A percentile compares a stretch with the other conserved stretches of the same genome.
These are phyloP conservation scores for Dendryphion nanum DNA, from an alignment of 2,329 filamentous ascomycete species.

Conservation along the genomic window DNA sequence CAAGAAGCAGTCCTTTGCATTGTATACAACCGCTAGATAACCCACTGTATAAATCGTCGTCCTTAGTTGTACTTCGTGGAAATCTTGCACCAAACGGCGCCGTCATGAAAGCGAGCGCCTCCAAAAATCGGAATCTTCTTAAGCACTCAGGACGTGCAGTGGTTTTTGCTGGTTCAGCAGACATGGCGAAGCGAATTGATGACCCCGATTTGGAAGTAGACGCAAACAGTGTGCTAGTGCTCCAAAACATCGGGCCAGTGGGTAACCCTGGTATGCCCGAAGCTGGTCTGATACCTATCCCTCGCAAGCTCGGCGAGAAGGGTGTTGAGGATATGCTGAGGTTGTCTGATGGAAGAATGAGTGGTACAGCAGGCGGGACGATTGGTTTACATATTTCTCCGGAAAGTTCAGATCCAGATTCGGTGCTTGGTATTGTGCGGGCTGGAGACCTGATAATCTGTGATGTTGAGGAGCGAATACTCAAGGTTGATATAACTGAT, in stretches of 20 bases:
- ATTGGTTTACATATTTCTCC: constrained; percentile 56
- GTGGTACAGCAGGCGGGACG: constrained; percentile 55
- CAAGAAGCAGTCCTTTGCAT: constrained; percentile 8
- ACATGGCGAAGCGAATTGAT: constrained; percentile 70
- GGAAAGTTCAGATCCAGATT: constrained; percentile 49
- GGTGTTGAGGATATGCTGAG: constrained; percentile 55
- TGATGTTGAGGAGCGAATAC: constrained; percentile 43
- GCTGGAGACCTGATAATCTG: constrained; percentile 49
- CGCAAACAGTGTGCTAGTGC: constrained; percentile 80
- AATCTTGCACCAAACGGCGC: constrained; percentile 84
- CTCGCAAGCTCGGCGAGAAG: constrained; percentile 56
- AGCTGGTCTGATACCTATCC: constrained; percentile 79
- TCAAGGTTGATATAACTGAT: constrained; percentile 44
- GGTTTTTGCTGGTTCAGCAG: constrained; percentile 79
- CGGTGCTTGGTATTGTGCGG: constrained; percentile 48
- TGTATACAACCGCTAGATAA: constrained; percentile 58
- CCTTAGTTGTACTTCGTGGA: constrained; percentile 79
- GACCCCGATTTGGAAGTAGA: constrained; percentile 65
- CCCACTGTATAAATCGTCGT: constrained; percentile 78
- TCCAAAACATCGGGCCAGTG: constrained; percentile 86
- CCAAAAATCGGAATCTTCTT: constrained; percentile 67
- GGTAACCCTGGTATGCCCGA: constrained; percentile 94
- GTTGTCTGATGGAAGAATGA: constrained; percentile 56
- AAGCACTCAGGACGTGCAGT: constrained; percentile 75
- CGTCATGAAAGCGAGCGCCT: constrained; percentile 91